Conservation (phyloP, 2,329 filamentous ascomycete species). For the Cercospora sesami region DNA sequence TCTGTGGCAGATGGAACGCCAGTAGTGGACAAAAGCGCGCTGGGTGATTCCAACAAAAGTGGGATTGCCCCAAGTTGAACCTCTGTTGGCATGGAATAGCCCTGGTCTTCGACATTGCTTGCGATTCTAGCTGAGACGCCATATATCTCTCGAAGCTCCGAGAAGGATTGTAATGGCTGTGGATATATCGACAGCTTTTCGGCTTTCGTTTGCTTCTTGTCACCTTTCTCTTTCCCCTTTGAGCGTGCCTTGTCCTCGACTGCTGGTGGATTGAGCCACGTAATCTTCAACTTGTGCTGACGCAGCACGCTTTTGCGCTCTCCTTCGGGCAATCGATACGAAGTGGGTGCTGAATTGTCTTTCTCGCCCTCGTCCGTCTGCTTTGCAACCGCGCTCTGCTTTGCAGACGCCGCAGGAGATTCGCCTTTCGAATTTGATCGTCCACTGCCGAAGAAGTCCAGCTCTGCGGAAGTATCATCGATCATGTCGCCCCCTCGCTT, state of each 20-base stretch:
- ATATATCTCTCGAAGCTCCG: conserved; percentile 68
- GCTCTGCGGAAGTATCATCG: conserved; percentile 36
- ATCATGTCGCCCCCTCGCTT: conserved; percentile 41
- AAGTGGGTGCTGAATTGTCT: not conserved
- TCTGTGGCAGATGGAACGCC: conserved; percentile 30
- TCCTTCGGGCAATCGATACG: conserved; percentile 7
- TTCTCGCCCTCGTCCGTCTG: not conserved
- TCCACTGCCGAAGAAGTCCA: conserved; percentile 47
- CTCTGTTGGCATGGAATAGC: conserved; percentile 85
- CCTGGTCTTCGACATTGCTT: conserved; percentile 79
- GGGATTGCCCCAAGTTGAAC: conserved; percentile 88
- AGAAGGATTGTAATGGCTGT: conserved; percentile 75
- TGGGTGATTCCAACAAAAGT: conserved; percentile 63
- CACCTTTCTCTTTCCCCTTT: conserved; percentile 48
- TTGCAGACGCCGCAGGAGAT: not conserved
- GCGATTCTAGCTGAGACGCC: conserved; percentile 71
- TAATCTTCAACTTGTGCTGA: conserved; percentile 40
- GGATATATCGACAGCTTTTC: conserved; percentile 68
- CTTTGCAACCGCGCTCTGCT: not conserved
- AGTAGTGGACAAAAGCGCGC: conserved; percentile 48
- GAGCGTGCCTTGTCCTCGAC: conserved; percentile 49
- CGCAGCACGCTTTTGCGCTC: conserved; percentile 37
- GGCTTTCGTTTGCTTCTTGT: conserved; percentile 26
- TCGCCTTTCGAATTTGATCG: not conserved
- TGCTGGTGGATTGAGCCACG: conserved; percentile 32